Percentiles rank a stretch among this genome's conserved stretches.
Evolutionary conservation across 1,139 yeast species (phyloP).

Genomic region (Blastobotrys apis): DNA sequence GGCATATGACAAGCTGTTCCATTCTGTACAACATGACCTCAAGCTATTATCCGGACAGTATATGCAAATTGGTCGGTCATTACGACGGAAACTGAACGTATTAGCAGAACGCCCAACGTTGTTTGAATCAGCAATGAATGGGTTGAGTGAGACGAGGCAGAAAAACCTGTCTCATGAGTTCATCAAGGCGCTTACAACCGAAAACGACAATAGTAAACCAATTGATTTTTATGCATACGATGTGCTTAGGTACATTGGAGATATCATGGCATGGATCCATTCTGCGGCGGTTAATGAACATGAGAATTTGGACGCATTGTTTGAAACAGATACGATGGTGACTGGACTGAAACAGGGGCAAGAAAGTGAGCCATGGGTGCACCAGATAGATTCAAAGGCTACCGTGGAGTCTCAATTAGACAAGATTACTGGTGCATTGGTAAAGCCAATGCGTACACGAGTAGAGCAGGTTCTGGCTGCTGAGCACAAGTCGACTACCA

Average conservation of each 20-base stretch:
- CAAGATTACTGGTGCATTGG: conserved; percentile 47
- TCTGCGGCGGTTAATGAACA: conserved; percentile 84
- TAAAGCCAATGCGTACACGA: conserved; percentile 47
- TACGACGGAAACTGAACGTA: conserved; percentile 31
- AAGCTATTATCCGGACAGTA: conserved; percentile 22
- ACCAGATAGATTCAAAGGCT: conserved; percentile 29
- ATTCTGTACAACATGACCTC: conserved; percentile 38
- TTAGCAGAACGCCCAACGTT: conserved; percentile 38
- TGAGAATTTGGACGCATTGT: conserved; percentile 61
- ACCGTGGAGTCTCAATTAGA: conserved; percentile 35
- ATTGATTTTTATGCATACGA: conserved; percentile 70
- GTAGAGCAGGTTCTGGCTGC: conserved; percentile 66
- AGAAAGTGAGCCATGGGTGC: conserved; percentile 30
- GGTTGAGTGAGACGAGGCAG: conserved; percentile 33
- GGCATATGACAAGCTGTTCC: conserved; percentile 49
- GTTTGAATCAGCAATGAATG: conserved; percentile 34
- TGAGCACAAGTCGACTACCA: conserved; percentile 53
- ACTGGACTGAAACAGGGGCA: conserved; percentile 28
- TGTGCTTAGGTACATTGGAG: conserved; percentile 79
- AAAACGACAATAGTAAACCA: conserved; percentile 43
- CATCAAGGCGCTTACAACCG: conserved; percentile 52
- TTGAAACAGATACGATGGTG: conserved; percentile 42
- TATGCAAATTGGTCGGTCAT: conserved; percentile 25
- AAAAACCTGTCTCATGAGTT: conserved; percentile 38
- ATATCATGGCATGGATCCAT: conserved; percentile 83